Evolutionary conservation across 2,329 filamentous ascomycete genomes (phyloP).

Genomic region (Tolypocladium guangdongense): DNA sequence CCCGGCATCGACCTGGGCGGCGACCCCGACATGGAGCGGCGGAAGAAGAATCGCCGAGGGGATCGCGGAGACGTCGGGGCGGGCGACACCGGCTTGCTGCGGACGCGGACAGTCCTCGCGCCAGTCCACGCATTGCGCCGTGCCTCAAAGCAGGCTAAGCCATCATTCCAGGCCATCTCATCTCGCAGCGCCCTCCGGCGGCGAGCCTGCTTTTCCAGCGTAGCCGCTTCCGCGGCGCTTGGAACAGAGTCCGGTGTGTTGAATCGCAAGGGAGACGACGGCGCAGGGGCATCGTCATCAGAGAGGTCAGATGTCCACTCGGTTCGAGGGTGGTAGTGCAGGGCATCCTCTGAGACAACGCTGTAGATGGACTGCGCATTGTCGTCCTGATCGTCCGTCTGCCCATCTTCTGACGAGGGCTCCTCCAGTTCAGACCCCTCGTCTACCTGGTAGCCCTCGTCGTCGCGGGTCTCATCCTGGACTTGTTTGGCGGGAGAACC

Average conservation of each 20-base stretch:
- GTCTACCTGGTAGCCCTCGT: constrained; percentile 24
- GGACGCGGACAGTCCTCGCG: constrained; percentile 49
- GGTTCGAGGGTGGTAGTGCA: constrained; percentile 36
- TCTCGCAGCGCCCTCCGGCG: constrained; percentile 47
- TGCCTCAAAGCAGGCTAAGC: constrained; percentile 67
- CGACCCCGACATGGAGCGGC: constrained; percentile 32
- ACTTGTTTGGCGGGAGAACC: constrained; percentile 2
- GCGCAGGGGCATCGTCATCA: constrained; percentile 32
- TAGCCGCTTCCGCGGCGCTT: constrained; percentile 25
- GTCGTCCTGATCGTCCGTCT: constrained; percentile 26
- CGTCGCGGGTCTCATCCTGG: constrained; percentile 22
- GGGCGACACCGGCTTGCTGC: constrained; percentile 30
- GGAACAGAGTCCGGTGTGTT: constrained; percentile 38
- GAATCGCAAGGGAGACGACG: constrained; percentile 40
- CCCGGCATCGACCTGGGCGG: constrained; percentile 17
- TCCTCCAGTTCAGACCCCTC: constrained; percentile 30
- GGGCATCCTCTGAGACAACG: constrained; percentile 42
- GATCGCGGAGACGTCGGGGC: constrained; percentile 34
- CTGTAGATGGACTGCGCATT: constrained; percentile 44
- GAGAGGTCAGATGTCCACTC: constrained; percentile 50
- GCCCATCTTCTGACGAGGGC: constrained; percentile 5
- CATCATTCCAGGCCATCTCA: constrained; percentile 69
- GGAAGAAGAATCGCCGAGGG: constrained; percentile 39
- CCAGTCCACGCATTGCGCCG: constrained; percentile 79
- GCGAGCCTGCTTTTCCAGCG: constrained; percentile 40